These are phyloP conservation scores for Cardamine occulta DNA, from an alignment of 345 rosid species.

Conservation along the genomic window DNA sequence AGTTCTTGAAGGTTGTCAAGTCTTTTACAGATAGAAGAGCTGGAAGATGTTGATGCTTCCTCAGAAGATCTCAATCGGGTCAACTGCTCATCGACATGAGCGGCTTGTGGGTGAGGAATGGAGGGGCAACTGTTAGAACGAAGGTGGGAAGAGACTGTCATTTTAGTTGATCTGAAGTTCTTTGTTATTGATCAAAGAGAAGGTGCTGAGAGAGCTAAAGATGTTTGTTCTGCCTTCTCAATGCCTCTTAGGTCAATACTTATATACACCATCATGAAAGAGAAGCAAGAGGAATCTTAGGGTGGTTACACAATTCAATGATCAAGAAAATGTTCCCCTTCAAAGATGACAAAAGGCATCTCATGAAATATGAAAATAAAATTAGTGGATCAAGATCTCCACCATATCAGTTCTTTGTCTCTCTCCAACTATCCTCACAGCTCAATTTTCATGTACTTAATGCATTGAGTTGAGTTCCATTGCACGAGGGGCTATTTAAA, in stretches of 20 bases:
- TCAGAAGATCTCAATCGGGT: conserved; percentile 34
- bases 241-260: conserved; percentile 5
- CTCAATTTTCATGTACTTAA: conserved; percentile 4
- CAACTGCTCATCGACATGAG: conserved; percentile 39
- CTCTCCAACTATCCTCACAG: conserved; percentile 14
- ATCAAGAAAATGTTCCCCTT: conserved; percentile 8
- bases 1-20: conserved; percentile 40
- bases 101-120: conserved; percentile 29
- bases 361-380: neutral
- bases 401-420: conserved; percentile 15
- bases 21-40: conserved; percentile 30
- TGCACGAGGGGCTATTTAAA: neutral
- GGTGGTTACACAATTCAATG: conserved; percentile 7
- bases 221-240: conserved; percentile 28
- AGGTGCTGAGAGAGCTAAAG: conserved; percentile 1
- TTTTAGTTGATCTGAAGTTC: neutral
- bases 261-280: conserved; percentile 18
- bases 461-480: conserved; percentile 7
- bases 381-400: conserved; percentile 27
- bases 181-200: conserved; percentile 24
- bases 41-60: conserved; percentile 40
- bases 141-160: conserved; percentile 23
- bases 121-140: conserved; percentile 47
- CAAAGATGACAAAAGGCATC: neutral
- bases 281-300: neutral